Evolutionary conservation across 768 basidiomycete genomes (phyloP), one percentile per base, ranked within the genome.

Genomic region (Suillus subluteus): DNA sequence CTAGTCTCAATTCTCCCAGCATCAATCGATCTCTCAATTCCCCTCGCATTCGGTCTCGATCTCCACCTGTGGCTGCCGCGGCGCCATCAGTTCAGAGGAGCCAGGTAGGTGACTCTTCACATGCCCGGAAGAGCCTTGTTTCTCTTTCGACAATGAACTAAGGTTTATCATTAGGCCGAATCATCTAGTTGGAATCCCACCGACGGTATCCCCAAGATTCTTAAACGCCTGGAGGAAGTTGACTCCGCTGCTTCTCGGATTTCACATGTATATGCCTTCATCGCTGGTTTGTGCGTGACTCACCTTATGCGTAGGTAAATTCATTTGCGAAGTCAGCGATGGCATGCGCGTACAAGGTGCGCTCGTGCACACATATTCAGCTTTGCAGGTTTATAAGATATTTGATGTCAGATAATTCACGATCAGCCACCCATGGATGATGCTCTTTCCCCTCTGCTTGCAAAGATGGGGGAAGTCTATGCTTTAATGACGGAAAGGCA

Each of bases 401-500:
- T 21, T 7, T 7, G 6, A 16, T 44, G 52, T 43, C 41, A 43
- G 41, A 43, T 43, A 16, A 43, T 43, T 43, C 41, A 4, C 15
- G 41, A 15, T 43, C 41, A 16, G 41, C 16, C 6, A 43, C 41
- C 16, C 15, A 16, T 7, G 18, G 52, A 30, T 15, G 52, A 30
- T 18, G 52, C 13, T 41, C 32, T 66, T 21, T 23, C 15, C 6
- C 4, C 12, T 32, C 65, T 65, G 1, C 35, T 65, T 23, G 18
- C 32, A 18, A 62, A 59, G 41, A 48, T 62, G 8, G 37, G 26
- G 26, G 35, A 38, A 7, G 26, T 38, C 15, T 65, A 52, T 38
- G 23, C 43, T 44, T 50, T 65, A 23, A 35, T 61, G 16, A 58
- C 40, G n/a, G 37, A 65, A 13, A 23, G n/a, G 0, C 50, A 66